phyloP scores from a whole-genome alignment of 2,329 filamentous ascomycete species.

The Aspergillus pseudoviridinutans region DNA sequence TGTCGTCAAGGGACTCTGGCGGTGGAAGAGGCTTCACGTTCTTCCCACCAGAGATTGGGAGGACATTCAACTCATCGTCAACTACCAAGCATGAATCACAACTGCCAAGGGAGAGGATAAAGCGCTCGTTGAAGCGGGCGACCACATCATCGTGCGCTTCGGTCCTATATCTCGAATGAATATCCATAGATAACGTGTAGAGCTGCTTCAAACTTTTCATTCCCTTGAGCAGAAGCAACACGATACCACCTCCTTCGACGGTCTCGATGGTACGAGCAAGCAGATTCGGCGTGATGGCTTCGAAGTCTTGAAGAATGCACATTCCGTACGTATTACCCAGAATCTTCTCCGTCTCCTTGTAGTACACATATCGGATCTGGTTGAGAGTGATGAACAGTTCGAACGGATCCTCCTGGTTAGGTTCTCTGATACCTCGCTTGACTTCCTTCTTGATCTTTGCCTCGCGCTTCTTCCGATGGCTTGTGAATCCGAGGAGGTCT shows the following conservation, averaged over 20 bases:
- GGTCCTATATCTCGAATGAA: conserved; percentile 92
- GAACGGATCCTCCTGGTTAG: conserved; percentile 90
- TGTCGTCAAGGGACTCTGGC: conserved; percentile 68
- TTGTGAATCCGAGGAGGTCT: conserved; percentile 89
- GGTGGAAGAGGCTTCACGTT: conserved; percentile 78
- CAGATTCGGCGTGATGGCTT: conserved; percentile 95
- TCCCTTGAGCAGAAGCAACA: conserved; percentile 85
- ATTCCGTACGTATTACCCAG: conserved; percentile 97
- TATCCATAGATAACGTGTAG: conserved; percentile 95
- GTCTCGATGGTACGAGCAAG: conserved; percentile 94
- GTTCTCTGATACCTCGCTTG: conserved; percentile 87
- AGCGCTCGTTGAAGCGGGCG: conserved; percentile 95
- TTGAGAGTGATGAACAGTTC: conserved; percentile 95
- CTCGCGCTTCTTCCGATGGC: conserved; percentile 96
- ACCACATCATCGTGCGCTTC: conserved; percentile 95
- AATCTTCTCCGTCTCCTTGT: conserved; percentile 99
- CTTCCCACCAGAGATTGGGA: conserved; percentile 95
- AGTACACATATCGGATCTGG: conserved; percentile 98
- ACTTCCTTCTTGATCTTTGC: conserved; percentile 98
- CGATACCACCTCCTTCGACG: conserved; percentile 90
- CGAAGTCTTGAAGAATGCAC: conserved; percentile 97
- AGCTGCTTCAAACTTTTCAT: conserved; percentile 97
- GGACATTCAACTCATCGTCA: conserved; percentile 94
- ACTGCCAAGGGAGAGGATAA: conserved; percentile 90
- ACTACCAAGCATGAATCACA: conserved; percentile 94